Percentiles rank a stretch among this genome's conserved stretches.
Conservation (phyloP, 225 moss, liverwort and hornwort species). For the Pseudoscleropodium purum region DNA sequence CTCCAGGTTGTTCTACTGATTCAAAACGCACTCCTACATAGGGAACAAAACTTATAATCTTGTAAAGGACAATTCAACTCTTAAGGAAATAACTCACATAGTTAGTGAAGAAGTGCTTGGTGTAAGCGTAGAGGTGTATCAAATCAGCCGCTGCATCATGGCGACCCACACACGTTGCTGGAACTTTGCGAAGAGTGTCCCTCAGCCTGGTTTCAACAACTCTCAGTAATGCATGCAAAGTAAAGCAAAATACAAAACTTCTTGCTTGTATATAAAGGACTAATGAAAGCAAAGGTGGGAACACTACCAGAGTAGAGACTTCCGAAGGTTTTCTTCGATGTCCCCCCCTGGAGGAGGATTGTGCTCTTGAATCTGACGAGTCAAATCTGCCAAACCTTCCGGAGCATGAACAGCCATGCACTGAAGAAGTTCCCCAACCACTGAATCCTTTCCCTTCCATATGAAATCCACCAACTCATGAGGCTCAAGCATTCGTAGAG, state of each 20-base stretch:
- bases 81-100: conserved; percentile 46
- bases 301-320: conserved; percentile 67
- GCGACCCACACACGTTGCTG: conserved; percentile 79
- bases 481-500: conserved; percentile 72
- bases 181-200: conserved; percentile 78
- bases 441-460: conserved; percentile 83
- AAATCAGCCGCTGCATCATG: conserved; percentile 99
- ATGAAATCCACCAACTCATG: conserved; percentile 79
- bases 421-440: conserved; percentile 80
- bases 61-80: not conserved
- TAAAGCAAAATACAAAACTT: not conserved
- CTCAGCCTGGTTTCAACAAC: conserved; percentile 57
- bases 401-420: conserved; percentile 73
- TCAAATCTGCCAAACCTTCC: conserved; percentile 58
- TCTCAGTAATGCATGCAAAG: not conserved
- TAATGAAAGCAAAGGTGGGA: not conserved
- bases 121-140: conserved; percentile 92
- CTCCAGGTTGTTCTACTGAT: not conserved
- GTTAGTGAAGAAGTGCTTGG: conserved; percentile 68
- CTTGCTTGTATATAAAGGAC: not conserved
- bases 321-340: conserved; percentile 53
- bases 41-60: not conserved
- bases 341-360: conserved; percentile 50
- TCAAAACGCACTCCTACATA: not conserved
- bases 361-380: conserved; percentile 61